These are phyloP conservation scores for Cephaloascus fragrans DNA, from an alignment of 805 yeast genomes.

Conservation along the genomic window DNA sequence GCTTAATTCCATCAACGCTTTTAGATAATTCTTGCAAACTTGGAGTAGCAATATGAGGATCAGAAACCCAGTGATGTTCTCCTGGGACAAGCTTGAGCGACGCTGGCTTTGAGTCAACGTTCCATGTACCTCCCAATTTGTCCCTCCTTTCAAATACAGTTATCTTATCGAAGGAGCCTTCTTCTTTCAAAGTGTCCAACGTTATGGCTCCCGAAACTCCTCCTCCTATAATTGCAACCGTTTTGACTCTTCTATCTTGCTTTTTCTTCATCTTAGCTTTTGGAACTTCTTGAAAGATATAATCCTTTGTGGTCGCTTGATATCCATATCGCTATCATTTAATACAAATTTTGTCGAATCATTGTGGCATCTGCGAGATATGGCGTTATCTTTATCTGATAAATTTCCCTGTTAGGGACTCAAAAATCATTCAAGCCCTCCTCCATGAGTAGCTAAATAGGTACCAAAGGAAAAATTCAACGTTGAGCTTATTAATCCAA, in stretches of 20 bases:
- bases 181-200: constrained; percentile 26
- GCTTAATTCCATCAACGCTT: neutral
- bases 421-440: too few relatives aligned
- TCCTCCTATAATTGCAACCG: constrained; percentile 37
- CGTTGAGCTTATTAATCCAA: too few relatives aligned
- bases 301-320: too few relatives aligned
- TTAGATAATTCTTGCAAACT: neutral
- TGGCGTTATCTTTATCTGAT: too few relatives aligned
- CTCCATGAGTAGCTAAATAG: too few relatives aligned
- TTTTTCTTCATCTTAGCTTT: too few relatives aligned
- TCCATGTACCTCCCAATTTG: constrained; percentile 35
- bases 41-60: constrained; percentile 9
- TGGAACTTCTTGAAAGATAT: too few relatives aligned
- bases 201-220: constrained; percentile 40
- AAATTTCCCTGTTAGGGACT: too few relatives aligned
- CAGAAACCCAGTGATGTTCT: constrained; percentile 10
- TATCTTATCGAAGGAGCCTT: constrained; percentile 19
- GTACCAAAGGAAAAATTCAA: too few relatives aligned
- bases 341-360: too few relatives aligned
- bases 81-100: constrained; percentile 14
- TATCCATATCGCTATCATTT: too few relatives aligned
- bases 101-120: constrained; percentile 16
- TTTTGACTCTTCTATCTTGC: constrained; percentile 11
- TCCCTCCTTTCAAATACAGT: constrained; percentile 30
- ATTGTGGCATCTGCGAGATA: too few relatives aligned